Evolutionary conservation across 2,329 filamentous ascomycete species (phyloP).

Genomic region (Arthrobotrys musiformis): DNA sequence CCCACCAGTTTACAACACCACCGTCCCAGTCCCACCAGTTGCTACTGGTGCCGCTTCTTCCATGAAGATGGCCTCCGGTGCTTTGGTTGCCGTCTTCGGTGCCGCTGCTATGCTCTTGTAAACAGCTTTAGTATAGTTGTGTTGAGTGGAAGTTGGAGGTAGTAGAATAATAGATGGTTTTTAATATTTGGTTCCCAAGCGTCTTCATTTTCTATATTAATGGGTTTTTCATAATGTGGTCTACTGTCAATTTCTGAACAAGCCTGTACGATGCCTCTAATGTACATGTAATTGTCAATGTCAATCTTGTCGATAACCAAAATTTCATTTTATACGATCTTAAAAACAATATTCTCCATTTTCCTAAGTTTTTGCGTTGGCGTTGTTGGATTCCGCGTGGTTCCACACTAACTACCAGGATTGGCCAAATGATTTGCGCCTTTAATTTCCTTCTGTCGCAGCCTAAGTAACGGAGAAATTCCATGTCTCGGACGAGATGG

Average conservation of each 20-base stretch:
- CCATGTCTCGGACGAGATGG: not conserved
- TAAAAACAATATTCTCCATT: not conserved
- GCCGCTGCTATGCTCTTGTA: constrained; percentile 55
- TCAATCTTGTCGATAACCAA: constrained; percentile 56
- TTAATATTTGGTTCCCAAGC: constrained; percentile 33
- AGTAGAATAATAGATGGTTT: constrained; percentile 53
- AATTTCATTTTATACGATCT: not conserved
- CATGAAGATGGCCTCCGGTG: constrained; percentile 56
- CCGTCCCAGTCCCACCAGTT: constrained; percentile 42
- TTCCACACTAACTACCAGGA: not conserved
- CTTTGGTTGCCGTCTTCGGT: constrained; percentile 55
- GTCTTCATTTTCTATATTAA: constrained; percentile 41
- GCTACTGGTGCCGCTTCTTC: constrained; percentile 52
- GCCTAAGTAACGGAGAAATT: not conserved
- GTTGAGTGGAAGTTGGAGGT: constrained; percentile 8
- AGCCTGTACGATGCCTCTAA: constrained; percentile 50
- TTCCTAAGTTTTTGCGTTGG: not conserved
- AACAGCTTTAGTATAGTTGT: constrained; percentile 25
- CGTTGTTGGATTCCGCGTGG: not conserved
- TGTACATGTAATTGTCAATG: constrained; percentile 54
- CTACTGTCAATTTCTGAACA: constrained; percentile 21
- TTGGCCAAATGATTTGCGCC: constrained; percentile 1
- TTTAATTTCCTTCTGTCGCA: constrained; percentile 18
- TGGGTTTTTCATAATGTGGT: constrained; percentile 45
- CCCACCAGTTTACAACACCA: constrained; percentile 53